Evolutionary conservation across 164 flowering plant genomes (phyloP).

Genomic region (Chloranthus sessilifolius): DNA sequence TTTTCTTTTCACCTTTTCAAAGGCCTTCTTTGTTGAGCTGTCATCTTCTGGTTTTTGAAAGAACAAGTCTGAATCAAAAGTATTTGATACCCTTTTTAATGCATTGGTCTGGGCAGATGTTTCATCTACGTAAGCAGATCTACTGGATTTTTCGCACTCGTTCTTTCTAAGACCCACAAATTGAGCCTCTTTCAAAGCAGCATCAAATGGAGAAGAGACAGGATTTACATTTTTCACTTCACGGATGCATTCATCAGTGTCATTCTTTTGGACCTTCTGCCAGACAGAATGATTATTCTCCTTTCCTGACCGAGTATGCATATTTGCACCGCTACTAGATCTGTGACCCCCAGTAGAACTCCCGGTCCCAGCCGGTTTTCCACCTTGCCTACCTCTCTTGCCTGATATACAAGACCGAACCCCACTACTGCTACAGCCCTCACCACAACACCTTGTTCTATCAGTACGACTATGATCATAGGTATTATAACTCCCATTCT

Average conservation of each 20-base stretch:
- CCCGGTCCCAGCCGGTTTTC: constrained; percentile 10
- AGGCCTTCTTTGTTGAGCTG: constrained; percentile 14
- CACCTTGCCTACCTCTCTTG: constrained; percentile 26
- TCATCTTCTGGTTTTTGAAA: constrained; percentile 23
- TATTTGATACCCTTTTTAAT: constrained; percentile 15
- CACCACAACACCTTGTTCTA: constrained; percentile 13
- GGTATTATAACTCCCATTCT: too few relatives aligned
- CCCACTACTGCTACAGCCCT: constrained; percentile 15
- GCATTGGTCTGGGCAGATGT: constrained; percentile 1
- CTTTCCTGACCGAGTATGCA: constrained; percentile 29
- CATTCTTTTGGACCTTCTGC: constrained; percentile 42
- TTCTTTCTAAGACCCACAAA: background rate
- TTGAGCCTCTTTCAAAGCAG: constrained; percentile 19
- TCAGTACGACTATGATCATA: constrained; percentile 14
- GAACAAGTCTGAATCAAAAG: constrained; percentile 6
- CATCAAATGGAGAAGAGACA: constrained; percentile 16
- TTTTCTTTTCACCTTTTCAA: constrained; percentile 25
- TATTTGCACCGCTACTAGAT: constrained; percentile 16
- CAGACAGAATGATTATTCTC: constrained; percentile 48
- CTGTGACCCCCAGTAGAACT: constrained; percentile 14
- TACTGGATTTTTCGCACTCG: background rate
- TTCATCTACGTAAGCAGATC: constrained; percentile 1
- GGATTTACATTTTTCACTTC: constrained; percentile 19
- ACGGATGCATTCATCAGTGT: constrained; percentile 14
- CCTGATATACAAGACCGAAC: constrained; percentile 13